Percentiles rank a stretch among this genome's conserved stretches.
phyloP scores from a whole-genome alignment of 1,284 basidiomycete genomes.

The Athelia psychrophila region DNA sequence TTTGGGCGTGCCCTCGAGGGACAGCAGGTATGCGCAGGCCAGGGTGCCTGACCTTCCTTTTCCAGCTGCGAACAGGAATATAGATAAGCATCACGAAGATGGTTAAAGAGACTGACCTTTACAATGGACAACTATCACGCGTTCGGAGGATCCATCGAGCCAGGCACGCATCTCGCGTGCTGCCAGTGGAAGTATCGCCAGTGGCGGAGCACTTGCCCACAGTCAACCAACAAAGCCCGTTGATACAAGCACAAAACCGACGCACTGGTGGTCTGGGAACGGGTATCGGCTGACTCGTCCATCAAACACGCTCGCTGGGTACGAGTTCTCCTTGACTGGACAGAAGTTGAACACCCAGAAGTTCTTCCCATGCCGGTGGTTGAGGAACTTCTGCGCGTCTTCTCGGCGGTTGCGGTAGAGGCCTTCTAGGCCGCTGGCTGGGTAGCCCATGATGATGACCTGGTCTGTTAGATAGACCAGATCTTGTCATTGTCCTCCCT shows the following conservation, averaged over 20 bases:
- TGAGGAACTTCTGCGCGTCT: conserved; percentile 78
- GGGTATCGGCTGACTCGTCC: conserved; percentile 82
- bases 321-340: conserved; percentile 72
- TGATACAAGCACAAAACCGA: conserved; percentile 9
- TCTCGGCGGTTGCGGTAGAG: conserved; percentile 80
- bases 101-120: conserved; percentile 55
- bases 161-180: conserved; percentile 80
- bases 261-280: conserved; percentile 87
- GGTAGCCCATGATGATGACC: conserved; percentile 89
- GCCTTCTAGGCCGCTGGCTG: conserved; percentile 75
- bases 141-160: conserved; percentile 65
- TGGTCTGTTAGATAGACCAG: conserved; percentile 81
- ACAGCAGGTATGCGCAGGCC: conserved; percentile 78
- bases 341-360: conserved; percentile 91
- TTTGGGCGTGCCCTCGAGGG: conserved; percentile 44
- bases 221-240: too few species aligned
- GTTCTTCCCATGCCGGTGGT: conserved; percentile 69
- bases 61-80: conserved; percentile 46
- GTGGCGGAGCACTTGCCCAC: conserved; percentile 70
- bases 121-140: conserved; percentile 85
- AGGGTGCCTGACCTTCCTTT: conserved; percentile 84
- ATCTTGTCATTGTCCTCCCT: conserved; percentile 44
- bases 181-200: conserved; percentile 76
- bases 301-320: conserved; percentile 57
- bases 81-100: background rate